Conservation (phyloP, 805 yeast genomes). For the Candida cerambycidarum region DNA sequence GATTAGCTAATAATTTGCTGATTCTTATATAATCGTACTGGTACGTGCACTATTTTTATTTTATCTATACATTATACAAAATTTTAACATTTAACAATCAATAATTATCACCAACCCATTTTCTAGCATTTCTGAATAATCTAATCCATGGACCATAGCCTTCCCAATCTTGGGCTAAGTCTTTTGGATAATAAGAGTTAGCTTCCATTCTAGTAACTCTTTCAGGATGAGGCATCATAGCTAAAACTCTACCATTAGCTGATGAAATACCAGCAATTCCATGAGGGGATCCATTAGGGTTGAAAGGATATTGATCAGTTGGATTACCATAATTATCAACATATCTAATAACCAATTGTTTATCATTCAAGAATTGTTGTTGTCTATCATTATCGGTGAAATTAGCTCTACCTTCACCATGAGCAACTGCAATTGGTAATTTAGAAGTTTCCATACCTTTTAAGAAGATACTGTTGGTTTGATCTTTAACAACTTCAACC, state of each 20-base stretch:
- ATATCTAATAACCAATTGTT: slow-evolving; percentile 67
- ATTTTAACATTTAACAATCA: not conserved
- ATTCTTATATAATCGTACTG: not conserved
- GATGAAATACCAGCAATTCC: slow-evolving; percentile 92
- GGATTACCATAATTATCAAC: slow-evolving; percentile 88
- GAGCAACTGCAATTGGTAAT: slow-evolving; percentile 96
- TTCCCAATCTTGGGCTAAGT: slow-evolving; percentile 63
- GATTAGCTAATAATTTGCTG: not conserved
- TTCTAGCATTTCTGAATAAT: slow-evolving; percentile 88
- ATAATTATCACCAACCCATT: slow-evolving; percentile 67
- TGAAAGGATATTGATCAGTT: slow-evolving; percentile 84
- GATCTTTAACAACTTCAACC: slow-evolving; percentile 65
- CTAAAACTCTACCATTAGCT: slow-evolving; percentile 91
- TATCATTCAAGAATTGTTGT: slow-evolving; percentile 47
- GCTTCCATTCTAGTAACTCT: slow-evolving; percentile 85
- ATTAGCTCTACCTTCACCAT: slow-evolving; percentile 94
- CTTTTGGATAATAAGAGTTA: slow-evolving; percentile 84
- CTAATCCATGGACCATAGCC: slow-evolving; percentile 95
- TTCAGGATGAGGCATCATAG: slow-evolving; percentile 99
- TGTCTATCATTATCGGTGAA: slow-evolving; percentile 52
- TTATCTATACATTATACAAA: not conserved
- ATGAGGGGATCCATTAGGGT: slow-evolving; percentile 93
- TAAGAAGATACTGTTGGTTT: slow-evolving; percentile 67
- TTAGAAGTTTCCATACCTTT: slow-evolving; percentile 91
- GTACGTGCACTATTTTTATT: not conserved